Conservation (phyloP, 305 asterid genomes). For the Lippia alba region DNA sequence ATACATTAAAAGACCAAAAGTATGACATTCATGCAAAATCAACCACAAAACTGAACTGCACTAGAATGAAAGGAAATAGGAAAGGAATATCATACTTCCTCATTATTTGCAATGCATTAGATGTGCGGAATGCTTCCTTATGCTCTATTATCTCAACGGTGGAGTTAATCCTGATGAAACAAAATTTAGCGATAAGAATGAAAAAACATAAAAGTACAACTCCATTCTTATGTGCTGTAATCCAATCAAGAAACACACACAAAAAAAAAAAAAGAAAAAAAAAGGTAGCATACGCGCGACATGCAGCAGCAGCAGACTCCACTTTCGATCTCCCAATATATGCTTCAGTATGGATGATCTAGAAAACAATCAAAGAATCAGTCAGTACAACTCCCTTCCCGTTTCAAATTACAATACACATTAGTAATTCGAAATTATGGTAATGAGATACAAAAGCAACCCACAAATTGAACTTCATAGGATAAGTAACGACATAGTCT, state of each 20-base stretch:
- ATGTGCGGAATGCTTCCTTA: slow-evolving; percentile 83
- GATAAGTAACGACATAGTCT: too few relatives aligned
- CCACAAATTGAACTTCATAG: not conserved
- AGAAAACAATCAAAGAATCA: slow-evolving; percentile 31
- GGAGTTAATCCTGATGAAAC: slow-evolving; percentile 75
- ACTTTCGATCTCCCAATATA: slow-evolving; percentile 91
- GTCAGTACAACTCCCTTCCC: slow-evolving; percentile 5
- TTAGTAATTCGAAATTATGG: not conserved
- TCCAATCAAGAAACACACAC: too few relatives aligned
- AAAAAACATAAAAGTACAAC: not conserved
- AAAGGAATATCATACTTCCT: slow-evolving; percentile 58
- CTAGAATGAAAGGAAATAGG: slow-evolving; percentile 2
- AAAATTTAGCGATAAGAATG: not conserved
- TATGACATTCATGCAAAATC: slow-evolving; percentile 15
- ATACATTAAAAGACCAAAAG: slow-evolving; percentile 32
- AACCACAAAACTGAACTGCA: slow-evolving; percentile 23
- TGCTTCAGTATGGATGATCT: slow-evolving; percentile 93
- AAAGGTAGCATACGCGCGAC: slow-evolving; percentile 72
- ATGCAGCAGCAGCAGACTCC: slow-evolving; percentile 98
- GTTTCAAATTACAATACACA: not conserved
- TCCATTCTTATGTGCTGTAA: too few relatives aligned
- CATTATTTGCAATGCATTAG: slow-evolving; percentile 82
- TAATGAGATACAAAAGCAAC: slow-evolving; percentile 1
- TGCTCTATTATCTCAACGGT: slow-evolving; percentile 76
- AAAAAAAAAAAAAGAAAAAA: slow-evolving; percentile 7